Evolutionary conservation across 1,284 basidiomycete genomes (phyloP), one percentile per base, ranked within the genome.

Genomic region (Meira miltonrushii): DNA sequence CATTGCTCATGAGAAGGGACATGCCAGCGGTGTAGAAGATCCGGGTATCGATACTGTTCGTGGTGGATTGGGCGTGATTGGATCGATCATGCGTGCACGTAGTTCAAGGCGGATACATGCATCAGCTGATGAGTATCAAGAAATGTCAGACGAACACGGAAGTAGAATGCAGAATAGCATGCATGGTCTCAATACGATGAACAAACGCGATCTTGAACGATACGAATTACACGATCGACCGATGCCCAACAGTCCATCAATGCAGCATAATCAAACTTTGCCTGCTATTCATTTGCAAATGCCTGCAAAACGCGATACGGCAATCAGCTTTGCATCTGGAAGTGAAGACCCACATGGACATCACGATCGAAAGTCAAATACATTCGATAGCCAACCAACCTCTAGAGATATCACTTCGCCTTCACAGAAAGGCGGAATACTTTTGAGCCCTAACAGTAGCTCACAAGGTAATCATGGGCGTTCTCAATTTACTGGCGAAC

Each of bases 21-120:
- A 64, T 1, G 48, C 60, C 12, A 60, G 68, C 2, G 63, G 65
- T 0, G 64, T 68, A 58, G 73, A 75, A 54, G 76, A 78, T 54
- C 77, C 77, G 0, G 77, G 77, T n/a, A 39, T 77, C 28, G 77
- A 78, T 54, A 66, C 75, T 13, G 65, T 78, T 19, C 69, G 77
- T 21, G 77, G 75, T 33, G 74, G 74, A 15, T 62, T 74, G 60
- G 77, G 77, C 37, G 61, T 78, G 43, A 65, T 78, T 4, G 77
- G 77, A 11, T 71, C 69, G 2, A 64, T 78, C 48, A 65, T 78
- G 39, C 74, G 77, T 17, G 76, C 72, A 10, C 66, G 69, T 23
- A 72, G 70, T 59, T 68, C 72, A 12, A 64, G 74, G 6, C 54
- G 71, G 17, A 44, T 68, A 4, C 68, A 72, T 55, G 61, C 68